Base-by-base conservation (phyloP, 2,329 filamentous ascomycete species). In the Penicillium psychrosexuale region DNA sequence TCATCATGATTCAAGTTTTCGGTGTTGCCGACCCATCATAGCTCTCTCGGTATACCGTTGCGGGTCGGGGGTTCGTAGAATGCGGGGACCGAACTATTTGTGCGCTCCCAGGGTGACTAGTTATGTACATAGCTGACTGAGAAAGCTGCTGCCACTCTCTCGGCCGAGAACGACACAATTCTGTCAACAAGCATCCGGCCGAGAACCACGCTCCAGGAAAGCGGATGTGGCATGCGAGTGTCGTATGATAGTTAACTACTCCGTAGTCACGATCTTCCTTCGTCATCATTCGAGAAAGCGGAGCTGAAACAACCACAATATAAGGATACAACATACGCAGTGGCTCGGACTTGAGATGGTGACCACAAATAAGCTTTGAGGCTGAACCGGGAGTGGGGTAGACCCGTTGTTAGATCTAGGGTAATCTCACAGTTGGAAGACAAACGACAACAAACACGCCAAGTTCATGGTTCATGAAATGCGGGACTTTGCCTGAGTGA, bases 301-400 rank as follows among this genome's bases (percentile, higher is more conserved):
- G 3, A 30, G 13, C 15, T 12, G n/a, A 3, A 43, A 30, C 0
- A 19, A 19, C n/a, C 30, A 13, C 27, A 43, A 30, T 7, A 27
- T 19, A 19, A 8, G 15, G n/a, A 43, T 13, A 19, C 19, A 19
- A 30, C 11, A 24, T 6, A 24, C 22, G 22, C 22, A 43, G n/a
- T 3, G 3, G 3, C 27, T 30, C 24, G 5, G n/a, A 30, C 9
- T 17, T 30, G 19, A 19, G 8, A 44, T 44, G n/a, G 19, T 44
- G 42, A 19, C 7, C 7, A 31, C 28, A 31, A n/a, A 44, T 44
- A 45, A 45, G 28, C 28, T 45, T 45, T 17, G 42, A 22, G 42
- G 42, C 42, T 31, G 7, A 24, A 24, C 22, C 3, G 22, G 3
- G 22, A 24, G 22, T 24, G 22, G 22, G 22, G 22, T 24, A 24